These are phyloP conservation scores for Fereydounia khargensis DNA, from an alignment of 1,284 basidiomycete species.

Conservation along the genomic window DNA sequence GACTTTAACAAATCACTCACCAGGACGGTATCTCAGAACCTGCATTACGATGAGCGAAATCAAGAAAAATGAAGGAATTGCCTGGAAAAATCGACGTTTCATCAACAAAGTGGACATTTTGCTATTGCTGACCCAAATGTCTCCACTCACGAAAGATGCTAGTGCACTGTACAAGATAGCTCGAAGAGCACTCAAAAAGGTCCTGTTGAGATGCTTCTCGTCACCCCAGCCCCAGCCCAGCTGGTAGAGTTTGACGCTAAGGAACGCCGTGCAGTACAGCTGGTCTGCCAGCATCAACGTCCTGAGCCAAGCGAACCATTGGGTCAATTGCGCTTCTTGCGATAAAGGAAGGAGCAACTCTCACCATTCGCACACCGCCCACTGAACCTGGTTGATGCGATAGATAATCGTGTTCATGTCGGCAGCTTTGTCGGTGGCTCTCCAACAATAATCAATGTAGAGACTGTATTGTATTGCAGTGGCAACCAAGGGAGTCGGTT, in stretches of 20 bases:
- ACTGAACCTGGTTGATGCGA: constrained; percentile 11
- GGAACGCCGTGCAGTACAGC: constrained; percentile 16
- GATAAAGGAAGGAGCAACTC: too few species aligned
- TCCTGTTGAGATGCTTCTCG: constrained; percentile 12
- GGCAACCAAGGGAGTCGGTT: too few species aligned
- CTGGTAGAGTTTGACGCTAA: constrained; percentile 12
- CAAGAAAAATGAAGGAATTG: constrained; percentile 11
- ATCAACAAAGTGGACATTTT: too few species aligned
- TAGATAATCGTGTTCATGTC: constrained; percentile 8
- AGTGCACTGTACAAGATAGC: constrained; percentile 12
- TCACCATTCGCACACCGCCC: constrained; percentile 12
- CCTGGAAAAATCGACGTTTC: too few species aligned
- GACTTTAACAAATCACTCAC: too few species aligned
- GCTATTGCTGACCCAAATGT: too few species aligned
- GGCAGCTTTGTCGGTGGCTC: background rate
- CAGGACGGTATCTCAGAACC: constrained; percentile 5
- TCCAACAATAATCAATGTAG: constrained; percentile 8
- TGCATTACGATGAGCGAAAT: constrained; percentile 18
- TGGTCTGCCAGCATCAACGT: constrained; percentile 17
- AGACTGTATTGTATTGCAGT: too few species aligned
- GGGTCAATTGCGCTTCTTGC: too few species aligned
- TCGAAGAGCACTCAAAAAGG: constrained; percentile 8
- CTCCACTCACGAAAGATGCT: constrained; percentile 13
- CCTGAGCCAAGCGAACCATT: too few species aligned
- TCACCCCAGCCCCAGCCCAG: constrained; percentile 26